These are phyloP conservation scores for Lepidium africanum DNA, from an alignment of 345 rosid genomes.

Conservation along the genomic window DNA sequence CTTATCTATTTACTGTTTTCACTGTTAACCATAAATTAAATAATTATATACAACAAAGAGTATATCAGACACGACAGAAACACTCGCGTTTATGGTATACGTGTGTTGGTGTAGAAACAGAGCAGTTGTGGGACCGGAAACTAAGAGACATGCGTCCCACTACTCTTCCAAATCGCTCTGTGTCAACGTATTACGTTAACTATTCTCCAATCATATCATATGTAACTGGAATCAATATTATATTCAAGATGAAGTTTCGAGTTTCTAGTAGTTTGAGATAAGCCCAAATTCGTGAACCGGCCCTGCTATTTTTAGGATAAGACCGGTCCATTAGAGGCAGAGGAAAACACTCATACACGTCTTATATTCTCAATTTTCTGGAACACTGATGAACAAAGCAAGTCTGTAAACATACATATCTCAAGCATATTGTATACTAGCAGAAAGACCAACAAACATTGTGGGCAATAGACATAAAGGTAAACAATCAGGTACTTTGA, in stretches of 20 bases:
- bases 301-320: not conserved
- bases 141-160: conserved; percentile 25
- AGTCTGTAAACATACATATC: not conserved
- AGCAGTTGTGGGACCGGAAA: conserved; percentile 16
- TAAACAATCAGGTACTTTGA: not conserved
- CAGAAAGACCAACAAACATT: not conserved
- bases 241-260: not conserved
- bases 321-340: not conserved
- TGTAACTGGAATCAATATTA: not conserved
- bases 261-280: not conserved
- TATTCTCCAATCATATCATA: not conserved
- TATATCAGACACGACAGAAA: conserved; percentile 16
- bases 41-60: not conserved
- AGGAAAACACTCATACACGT: not conserved
- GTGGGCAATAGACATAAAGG: not conserved
- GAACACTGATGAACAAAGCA: not conserved
- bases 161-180: conserved; percentile 16
- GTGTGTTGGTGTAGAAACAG: conserved; percentile 9
- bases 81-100: conserved; percentile 6
- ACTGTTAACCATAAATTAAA: conserved; percentile 15
- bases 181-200: conserved; percentile 19
- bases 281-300: not conserved
- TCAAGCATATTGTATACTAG: not conserved
- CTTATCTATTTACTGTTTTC: conserved; percentile 14
- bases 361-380: not conserved